These are phyloP conservation scores for Rhodamnia argentea DNA, from an alignment of 345 rosid species.

Conservation along the genomic window DNA sequence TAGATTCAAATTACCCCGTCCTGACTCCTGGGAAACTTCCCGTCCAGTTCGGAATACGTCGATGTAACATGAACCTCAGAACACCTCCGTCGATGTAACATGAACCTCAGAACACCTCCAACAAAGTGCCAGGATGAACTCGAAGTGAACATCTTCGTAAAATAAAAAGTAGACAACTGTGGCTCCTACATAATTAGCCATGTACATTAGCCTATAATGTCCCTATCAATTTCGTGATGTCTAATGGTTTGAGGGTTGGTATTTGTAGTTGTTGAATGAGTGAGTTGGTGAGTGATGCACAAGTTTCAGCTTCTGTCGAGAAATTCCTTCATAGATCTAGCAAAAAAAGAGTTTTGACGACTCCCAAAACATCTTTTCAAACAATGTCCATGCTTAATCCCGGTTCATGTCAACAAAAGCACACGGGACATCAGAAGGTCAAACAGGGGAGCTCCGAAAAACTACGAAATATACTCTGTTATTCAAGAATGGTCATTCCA, in stretches of 20 bases:
- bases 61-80: not conserved
- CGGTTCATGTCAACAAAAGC: not conserved
- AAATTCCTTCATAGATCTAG: not conserved
- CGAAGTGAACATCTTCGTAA: not conserved
- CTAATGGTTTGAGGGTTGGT: not conserved
- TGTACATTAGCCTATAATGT: not conserved
- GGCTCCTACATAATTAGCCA: not conserved
- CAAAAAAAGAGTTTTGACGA: not conserved
- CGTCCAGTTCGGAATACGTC: not conserved
- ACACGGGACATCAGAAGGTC: not conserved
- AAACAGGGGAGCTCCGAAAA: not conserved
- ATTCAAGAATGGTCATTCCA: not conserved
- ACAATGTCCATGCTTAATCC: not conserved
- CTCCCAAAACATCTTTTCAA: not conserved
- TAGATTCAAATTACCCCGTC: not conserved
- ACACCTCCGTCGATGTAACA: not conserved
- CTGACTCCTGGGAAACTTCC: not conserved
- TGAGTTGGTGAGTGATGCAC: not conserved
- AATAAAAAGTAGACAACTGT: not conserved
- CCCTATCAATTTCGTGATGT: not conserved
- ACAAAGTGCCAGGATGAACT: not conserved
- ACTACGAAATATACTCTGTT: not conserved
- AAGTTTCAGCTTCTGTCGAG: not conserved
- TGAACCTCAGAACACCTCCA: not conserved
- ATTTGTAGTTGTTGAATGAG: not conserved